Conservation (phyloP, 179 eudicot genomes). For the Gypsophila paniculata region DNA sequence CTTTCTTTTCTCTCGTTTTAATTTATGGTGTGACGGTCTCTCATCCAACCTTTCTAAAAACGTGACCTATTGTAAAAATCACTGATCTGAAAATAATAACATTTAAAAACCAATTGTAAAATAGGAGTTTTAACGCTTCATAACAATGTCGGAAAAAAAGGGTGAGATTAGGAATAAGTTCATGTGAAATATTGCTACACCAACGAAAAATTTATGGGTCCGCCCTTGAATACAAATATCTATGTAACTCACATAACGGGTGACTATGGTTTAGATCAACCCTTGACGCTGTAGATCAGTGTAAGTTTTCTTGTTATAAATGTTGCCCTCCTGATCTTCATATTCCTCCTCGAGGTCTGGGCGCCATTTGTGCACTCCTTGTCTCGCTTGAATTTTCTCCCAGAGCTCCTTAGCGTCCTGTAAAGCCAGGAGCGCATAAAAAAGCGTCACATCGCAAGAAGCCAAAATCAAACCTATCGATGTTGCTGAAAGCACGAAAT, state of each 20-base stretch:
- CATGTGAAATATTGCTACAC: too few relatives aligned
- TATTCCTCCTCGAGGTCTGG: conserved; percentile 97
- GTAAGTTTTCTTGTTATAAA: conserved; percentile 88
- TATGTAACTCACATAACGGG: conserved; percentile 13
- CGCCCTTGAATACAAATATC: too few relatives aligned
- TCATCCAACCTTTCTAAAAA: too few relatives aligned
- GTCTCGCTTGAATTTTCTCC: conserved; percentile 86
- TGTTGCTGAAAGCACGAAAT: neutral
- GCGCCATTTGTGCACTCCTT: conserved; percentile 90
- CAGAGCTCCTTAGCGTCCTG: conserved; percentile 93
- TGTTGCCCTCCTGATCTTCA: conserved; percentile 93
- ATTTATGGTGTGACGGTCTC: too few relatives aligned
- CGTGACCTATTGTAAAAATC: too few relatives aligned
- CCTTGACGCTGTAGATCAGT: conserved; percentile 96
- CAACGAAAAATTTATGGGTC: too few relatives aligned
- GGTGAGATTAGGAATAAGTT: too few relatives aligned
- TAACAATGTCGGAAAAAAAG: too few relatives aligned
- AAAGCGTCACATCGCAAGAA: conserved; percentile 4
- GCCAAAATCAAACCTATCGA: neutral
- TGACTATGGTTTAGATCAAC: conserved; percentile 40
- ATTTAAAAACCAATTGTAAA: too few relatives aligned
- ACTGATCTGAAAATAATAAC: too few relatives aligned
- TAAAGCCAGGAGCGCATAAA: conserved; percentile 1
- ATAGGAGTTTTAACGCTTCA: too few relatives aligned
- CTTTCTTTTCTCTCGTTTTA: too few relatives aligned